Percentiles rank a stretch among this genome's conserved stretches.
Conservation (phyloP, 768 basidiomycete species). For the Hygrocybe coccinea region DNA sequence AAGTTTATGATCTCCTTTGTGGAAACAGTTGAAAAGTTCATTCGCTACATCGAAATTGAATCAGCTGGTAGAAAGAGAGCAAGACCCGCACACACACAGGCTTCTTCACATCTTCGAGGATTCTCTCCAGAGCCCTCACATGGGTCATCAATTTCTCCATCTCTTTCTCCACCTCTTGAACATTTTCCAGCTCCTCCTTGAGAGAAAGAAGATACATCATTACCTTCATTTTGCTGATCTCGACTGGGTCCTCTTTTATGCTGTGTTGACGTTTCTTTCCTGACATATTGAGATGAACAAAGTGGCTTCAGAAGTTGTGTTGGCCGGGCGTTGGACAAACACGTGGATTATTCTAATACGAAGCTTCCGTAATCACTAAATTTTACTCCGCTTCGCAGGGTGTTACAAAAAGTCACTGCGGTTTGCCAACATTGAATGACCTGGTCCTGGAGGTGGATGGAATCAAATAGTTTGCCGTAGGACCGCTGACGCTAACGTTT, state of each 20-base stretch:
- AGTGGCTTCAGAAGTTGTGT: not conserved
- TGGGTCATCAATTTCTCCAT: slow-evolving; percentile 20
- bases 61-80: not conserved
- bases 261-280: too few relatives aligned
- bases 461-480: too few relatives aligned
- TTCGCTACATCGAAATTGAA: not conserved
- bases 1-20: slow-evolving; percentile 11
- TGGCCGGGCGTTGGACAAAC: too few relatives aligned
- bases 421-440: too few relatives aligned
- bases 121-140: slow-evolving; percentile 23
- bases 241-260: slow-evolving; percentile 24
- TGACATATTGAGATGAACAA: not conserved
- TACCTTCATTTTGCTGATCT: slow-evolving; percentile 25
- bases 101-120: slow-evolving; percentile 27
- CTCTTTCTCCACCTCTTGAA: slow-evolving; percentile 25
- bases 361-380: too few relatives aligned
- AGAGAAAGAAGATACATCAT: slow-evolving; percentile 22
- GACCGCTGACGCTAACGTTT: too few relatives aligned
- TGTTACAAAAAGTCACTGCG: too few relatives aligned
- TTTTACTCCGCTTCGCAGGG: too few relatives aligned
- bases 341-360: too few relatives aligned
- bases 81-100: slow-evolving; percentile 18
- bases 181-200: slow-evolving; percentile 25
- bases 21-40: not conserved
- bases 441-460: too few relatives aligned